Base-by-base conservation (phyloP, 2,329 filamentous ascomycete species). In the Domatiomyces catenatus region DNA sequence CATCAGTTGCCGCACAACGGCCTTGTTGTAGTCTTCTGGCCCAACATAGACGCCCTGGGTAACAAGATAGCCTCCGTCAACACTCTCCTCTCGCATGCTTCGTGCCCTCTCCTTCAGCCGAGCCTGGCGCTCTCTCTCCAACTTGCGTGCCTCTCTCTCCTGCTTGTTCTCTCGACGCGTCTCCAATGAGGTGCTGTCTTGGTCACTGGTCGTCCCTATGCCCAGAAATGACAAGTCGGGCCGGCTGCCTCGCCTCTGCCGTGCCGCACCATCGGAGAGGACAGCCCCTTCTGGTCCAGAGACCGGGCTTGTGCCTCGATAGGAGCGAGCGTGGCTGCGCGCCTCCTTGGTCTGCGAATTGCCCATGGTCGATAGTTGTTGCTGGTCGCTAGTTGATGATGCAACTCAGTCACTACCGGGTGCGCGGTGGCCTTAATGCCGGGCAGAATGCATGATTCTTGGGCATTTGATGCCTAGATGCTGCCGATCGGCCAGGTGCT, bases 11-110 rank as follows among this genome's bases (percentile, higher is more conserved):
- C 92, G 80, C 50, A 96, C 90, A 46, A 86, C 73, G 17, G 77
- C 71, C 67, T 96, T 96, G 72, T 80, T 94, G 65, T 90, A 98
- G 67, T 98, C 92, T 67, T 98, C 92, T 0, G 80, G 72, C 0
- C 90, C 89, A 19, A 86, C 90, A 63, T 98, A 98, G 47, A 89
- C 86, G 36, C 92, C 92, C 63, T 94, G 79, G 0, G 92, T 98
- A 28, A 98, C 92, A 46, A 98, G 71, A 69, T 83, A 98, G 19
- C 92, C 92, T 18, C 92, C 92, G 66, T 98, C 92, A 2, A 96
- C 84, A 65, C 89, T 80, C 64, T 98, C 92, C 60, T 95, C 89
- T 56, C 75, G 81, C 70, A 96, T 80, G 63, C 92, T 98, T 57
- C 84, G 77, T 66, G 94, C 89, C 46, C 92, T 79, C 65, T 98